phyloP scores from a whole-genome alignment of 805 yeast species.

The Saccharomycopsis babjevae region DNA sequence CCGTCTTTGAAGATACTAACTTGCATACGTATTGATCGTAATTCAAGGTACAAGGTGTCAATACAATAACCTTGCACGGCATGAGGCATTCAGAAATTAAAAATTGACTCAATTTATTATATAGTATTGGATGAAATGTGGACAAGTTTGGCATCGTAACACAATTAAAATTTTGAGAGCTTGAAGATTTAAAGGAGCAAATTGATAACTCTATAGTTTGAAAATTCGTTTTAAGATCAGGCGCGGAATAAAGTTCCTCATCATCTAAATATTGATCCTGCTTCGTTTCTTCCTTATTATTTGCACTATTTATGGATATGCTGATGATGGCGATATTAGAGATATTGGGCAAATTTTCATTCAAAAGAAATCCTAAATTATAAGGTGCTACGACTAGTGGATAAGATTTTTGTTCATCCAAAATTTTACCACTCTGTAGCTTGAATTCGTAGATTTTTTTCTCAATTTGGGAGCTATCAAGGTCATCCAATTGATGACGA shows the following conservation, averaged over 20 bases:
- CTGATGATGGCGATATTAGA: constrained; percentile 2
- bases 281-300: background rate
- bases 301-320: background rate
- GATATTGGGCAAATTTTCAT: background rate
- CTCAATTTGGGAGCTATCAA: background rate
- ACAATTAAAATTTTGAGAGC: constrained; percentile 21
- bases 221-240: constrained; percentile 9
- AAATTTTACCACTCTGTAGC: background rate
- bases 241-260: constrained; percentile 37
- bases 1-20: constrained; percentile 18
- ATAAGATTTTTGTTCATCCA: background rate
- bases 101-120: constrained; percentile 1
- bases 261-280: constrained; percentile 25
- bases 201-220: constrained; percentile 17
- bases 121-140: constrained; percentile 20
- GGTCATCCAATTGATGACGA: constrained; percentile 12
- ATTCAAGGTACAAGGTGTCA: constrained; percentile 29
- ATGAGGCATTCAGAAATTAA: constrained; percentile 20
- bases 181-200: constrained; percentile 19
- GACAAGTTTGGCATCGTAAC: constrained; percentile 11
- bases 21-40: constrained; percentile 20
- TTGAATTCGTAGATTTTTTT: background rate
- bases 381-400: constrained; percentile 9
- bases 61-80: constrained; percentile 14
- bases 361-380: constrained; percentile 6